Base-by-base conservation (phyloP, 768 basidiomycete species). In the Suillus americanus region DNA sequence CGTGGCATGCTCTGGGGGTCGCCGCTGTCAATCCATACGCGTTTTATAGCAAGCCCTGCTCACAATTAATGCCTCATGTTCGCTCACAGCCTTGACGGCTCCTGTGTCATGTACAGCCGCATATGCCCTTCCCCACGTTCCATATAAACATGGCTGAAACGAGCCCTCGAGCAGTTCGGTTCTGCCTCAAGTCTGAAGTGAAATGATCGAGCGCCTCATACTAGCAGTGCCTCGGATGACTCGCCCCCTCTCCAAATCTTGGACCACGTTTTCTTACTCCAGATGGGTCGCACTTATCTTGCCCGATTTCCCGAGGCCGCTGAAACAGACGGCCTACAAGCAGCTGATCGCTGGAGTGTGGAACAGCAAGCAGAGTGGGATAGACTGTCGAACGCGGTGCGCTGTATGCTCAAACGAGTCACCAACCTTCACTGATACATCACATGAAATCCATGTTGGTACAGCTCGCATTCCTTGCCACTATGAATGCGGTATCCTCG, bases 291-390 rank as follows among this genome's bases (percentile, higher is more conserved):
- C 25, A 57, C 16, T 38, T 57, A 57, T 57, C 56, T 57, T 8
- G 16, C 25, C 16, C 23, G 37, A 18, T 40, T 57, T 57, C 16
- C 56, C 5, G 38, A 16, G 25, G 56, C 37, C 23, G n/a, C 55
- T 56, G 23, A 56, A 38, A 16, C 5, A 23, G 37, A 25, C 14
- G 37, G 37, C n/a, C n/a, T 38, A 10, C 23, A 56, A 25, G 55
- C 23, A 4, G 14, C 38, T 10, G 23, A 56, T 3, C 35, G 55
- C 7, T 23, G 55, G 55, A 14, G 35, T 1, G 23, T 16, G 3
- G 55, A 56, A 37, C 55, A 56, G 14, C 55, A 56, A 56, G 55
- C 13, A 38, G 54, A 37, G 3, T 55, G 54, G 54, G n/a, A 55
- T 55, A 37, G 35, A 55, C 3, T 55, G n/a, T 55, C 54, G 10